These are phyloP conservation scores for grape (Vitis vinifera) DNA, from an alignment of 164 flowering plant genomes.

Conservation along the genomic window DNA sequence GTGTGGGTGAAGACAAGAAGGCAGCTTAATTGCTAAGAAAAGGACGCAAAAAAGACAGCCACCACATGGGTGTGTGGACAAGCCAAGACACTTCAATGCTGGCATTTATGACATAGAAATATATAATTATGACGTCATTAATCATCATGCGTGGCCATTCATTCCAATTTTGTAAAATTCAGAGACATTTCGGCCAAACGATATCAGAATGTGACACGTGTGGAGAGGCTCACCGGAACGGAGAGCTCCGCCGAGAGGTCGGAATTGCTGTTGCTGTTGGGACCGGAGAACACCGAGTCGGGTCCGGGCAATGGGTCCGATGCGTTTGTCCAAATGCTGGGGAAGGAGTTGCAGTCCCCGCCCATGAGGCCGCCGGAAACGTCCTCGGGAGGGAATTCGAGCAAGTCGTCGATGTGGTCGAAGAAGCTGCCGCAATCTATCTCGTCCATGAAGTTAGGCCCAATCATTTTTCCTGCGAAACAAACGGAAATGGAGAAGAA, in stretches of 20 bases:
- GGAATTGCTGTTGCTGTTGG: constrained; percentile 20
- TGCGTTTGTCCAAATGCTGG: constrained; percentile 35
- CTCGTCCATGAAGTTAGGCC: constrained; percentile 48
- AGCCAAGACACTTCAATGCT: too few relatives aligned
- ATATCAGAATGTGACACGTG: neutral
- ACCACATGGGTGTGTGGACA: too few relatives aligned
- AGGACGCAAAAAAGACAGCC: too few relatives aligned
- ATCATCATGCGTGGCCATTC: constrained; percentile 6
- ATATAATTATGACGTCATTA: too few relatives aligned
- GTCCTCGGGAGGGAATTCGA: constrained; percentile 72
- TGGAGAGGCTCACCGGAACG: constrained; percentile 49
- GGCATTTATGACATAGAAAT: too few relatives aligned
- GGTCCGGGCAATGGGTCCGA: constrained; percentile 37
- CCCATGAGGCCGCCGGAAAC: constrained; percentile 23
- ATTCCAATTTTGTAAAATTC: constrained; percentile 8
- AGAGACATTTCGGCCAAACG: neutral
- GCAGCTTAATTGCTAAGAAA: too few relatives aligned
- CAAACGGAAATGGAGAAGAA: neutral
- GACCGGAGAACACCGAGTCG: constrained; percentile 34
- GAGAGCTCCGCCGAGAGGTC: constrained; percentile 61
- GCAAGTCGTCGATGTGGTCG: constrained; percentile 83
- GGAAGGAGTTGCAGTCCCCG: constrained; percentile 23
- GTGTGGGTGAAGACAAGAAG: too few relatives aligned
- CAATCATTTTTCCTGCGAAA: constrained; percentile 35
- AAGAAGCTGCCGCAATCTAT: constrained; percentile 76